Base-by-base conservation (phyloP, 441 rosid genomes). In the Sinapis alba region DNA sequence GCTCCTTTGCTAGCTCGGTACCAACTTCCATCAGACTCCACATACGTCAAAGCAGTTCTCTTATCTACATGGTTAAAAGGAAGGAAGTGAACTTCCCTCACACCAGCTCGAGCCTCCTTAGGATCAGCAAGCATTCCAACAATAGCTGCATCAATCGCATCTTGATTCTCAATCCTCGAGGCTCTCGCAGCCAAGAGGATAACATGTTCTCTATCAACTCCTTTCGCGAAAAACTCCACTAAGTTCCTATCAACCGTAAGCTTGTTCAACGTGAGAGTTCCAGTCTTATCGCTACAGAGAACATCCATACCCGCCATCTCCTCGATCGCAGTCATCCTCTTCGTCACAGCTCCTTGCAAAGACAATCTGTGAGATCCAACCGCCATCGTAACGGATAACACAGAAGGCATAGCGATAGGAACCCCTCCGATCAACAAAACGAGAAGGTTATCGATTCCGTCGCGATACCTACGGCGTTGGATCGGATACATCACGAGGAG, bases 251-350 rank as follows among this genome's bases (percentile, higher is more conserved):
- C 98, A 65, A 94, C 97, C 6, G 74, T 74, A 36, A 94, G 90
- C 86, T 87, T 94, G 81, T 94, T 94, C 56, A 94, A 71, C 45
- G 97, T 94, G 3, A 94, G 78, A 65, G 97, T 94, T 5, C 98
- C 97, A 7, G 98, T 94, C 80, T 94, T 94, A 74, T 94, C 98
- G 79, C 97, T 83, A 83, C 96, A 94, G 0, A 94, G 84, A 34
- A 92, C 97, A 84, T 93, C 98, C 97, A 94, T 94, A 50, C 95
- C 97, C 0, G 97, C 98, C 97, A 94, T 90, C 82, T 94, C 98
- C 69, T 94, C 97, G 50, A 94, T 94, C 68, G 98, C 97, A 18
- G 98, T 94, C 98, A 92, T 94, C 82, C 98, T 87, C 84, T 92
- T 94, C n/a, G 98, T 94, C 41, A 94, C 90, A 61, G 98, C 98